A percentile compares a stretch with the other conserved stretches of the same genome.
Conservation (phyloP, 208 protist genomes). For the Phytomonas francai region DNA sequence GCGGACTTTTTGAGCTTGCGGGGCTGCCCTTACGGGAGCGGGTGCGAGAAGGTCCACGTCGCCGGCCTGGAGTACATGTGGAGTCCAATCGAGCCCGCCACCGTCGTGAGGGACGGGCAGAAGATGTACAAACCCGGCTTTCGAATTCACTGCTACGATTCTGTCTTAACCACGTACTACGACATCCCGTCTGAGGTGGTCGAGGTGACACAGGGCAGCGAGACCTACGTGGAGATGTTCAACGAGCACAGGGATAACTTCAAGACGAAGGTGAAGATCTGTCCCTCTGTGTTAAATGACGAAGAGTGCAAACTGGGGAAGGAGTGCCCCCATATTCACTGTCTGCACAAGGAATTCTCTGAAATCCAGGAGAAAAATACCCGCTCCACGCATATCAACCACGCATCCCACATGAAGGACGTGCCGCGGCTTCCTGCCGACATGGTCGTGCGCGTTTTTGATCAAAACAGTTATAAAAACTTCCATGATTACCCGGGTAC, state of each 20-base stretch:
- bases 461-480: slow-evolving; percentile 71
- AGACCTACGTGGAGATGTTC: slow-evolving; percentile 65
- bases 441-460: slow-evolving; percentile 71
- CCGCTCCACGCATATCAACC: slow-evolving; percentile 55
- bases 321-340: slow-evolving; percentile 50
- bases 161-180: slow-evolving; percentile 60
- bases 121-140: slow-evolving; percentile 47
- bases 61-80: slow-evolving; percentile 66
- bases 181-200: slow-evolving; percentile 61
- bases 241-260: slow-evolving; percentile 84
- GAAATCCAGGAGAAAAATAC: slow-evolving; percentile 19
- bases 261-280: slow-evolving; percentile 73
- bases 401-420: slow-evolving; percentile 31
- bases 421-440: slow-evolving; percentile 45
- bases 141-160: slow-evolving; percentile 63
- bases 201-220: slow-evolving; percentile 44
- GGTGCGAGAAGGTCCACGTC: slow-evolving; percentile 73
- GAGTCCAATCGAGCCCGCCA: slow-evolving; percentile 35
- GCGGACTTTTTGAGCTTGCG: slow-evolving; percentile 35
- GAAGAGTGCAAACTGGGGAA: slow-evolving; percentile 18
- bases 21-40: slow-evolving; percentile 47
- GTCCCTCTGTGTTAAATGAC: slow-evolving; percentile 15
- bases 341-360: slow-evolving; percentile 33
- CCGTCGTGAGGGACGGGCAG: slow-evolving; percentile 18
- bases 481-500: slow-evolving; percentile 55